phyloP scores from a whole-genome alignment of 2,329 filamentous ascomycete species.

The Thielaviopsis ethacetica region DNA sequence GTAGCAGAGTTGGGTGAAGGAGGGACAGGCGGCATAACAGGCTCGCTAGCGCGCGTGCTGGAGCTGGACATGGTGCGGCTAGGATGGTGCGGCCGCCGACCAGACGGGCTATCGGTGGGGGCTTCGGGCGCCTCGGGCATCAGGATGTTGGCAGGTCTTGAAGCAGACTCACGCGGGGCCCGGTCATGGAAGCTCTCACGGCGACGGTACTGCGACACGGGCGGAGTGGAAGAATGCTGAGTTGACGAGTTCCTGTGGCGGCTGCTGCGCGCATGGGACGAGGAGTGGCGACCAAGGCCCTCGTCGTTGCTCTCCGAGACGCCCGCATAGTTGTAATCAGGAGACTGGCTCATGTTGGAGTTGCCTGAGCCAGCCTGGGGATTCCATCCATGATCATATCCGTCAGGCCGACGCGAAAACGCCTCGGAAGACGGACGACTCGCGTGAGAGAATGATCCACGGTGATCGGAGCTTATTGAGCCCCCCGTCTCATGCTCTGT shows the following conservation, averaged over 20 bases:
- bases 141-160: background rate
- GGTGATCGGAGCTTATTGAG: slow-evolving; percentile 7
- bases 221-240: slow-evolving; percentile 1
- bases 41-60: background rate
- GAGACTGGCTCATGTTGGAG: slow-evolving; percentile 6
- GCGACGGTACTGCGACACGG: background rate
- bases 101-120: background rate
- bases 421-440: background rate
- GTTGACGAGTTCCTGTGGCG: slow-evolving; percentile 2
- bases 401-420: slow-evolving; percentile 4
- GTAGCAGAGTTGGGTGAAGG: background rate
- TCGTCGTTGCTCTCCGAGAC: slow-evolving; percentile 5
- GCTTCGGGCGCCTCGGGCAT: background rate
- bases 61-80: slow-evolving; percentile 2
- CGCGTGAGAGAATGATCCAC: slow-evolving; percentile 3
- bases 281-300: background rate
- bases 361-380: background rate
- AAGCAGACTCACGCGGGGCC: background rate
- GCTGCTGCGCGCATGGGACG: background rate
- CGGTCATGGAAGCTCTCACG: background rate
- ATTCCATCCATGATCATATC: slow-evolving; percentile 5
- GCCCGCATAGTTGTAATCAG: background rate
- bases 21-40: background rate
- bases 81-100: slow-evolving; percentile 1
- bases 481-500: background rate